Evolutionary conservation across 805 yeast genomes (phyloP).

Genomic region (Metschnikowia continentalis): DNA sequence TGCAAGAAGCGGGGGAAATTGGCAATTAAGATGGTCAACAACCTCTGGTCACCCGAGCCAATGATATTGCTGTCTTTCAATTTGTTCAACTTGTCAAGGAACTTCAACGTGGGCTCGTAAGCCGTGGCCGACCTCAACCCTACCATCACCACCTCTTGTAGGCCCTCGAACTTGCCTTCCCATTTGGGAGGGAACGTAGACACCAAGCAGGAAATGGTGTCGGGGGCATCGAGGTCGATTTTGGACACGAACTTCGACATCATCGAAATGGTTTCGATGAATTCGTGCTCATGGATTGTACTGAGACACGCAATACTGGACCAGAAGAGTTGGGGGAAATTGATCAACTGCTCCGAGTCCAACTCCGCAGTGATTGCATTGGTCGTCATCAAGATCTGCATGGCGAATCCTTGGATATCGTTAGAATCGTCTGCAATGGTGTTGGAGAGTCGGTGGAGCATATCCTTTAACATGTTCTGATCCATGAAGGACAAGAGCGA

Average conservation of each 20-base stretch:
- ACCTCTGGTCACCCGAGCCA: constrained; percentile 64
- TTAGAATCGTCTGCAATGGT: constrained; percentile 85
- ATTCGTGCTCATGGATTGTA: constrained; percentile 90
- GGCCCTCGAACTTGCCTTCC: constrained; percentile 92
- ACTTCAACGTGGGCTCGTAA: constrained; percentile 68
- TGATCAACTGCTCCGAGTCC: constrained; percentile 70
- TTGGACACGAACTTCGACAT: constrained; percentile 79
- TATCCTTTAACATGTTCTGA: constrained; percentile 83
- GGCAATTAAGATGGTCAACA: constrained; percentile 68
- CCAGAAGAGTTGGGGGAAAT: constrained; percentile 95
- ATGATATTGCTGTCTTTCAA: constrained; percentile 72
- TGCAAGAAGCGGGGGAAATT: constrained; percentile 83
- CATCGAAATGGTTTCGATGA: constrained; percentile 79
- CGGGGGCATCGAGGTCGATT: constrained; percentile 80
- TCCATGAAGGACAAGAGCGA: constrained; percentile 78
- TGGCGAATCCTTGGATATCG: constrained; percentile 93
- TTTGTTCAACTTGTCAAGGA: constrained; percentile 66
- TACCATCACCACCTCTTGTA: constrained; percentile 71
- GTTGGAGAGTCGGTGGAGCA: constrained; percentile 88
- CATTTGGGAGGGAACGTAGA: constrained; percentile 90
- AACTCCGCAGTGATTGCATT: constrained; percentile 88
- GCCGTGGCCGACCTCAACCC: constrained; percentile 83
- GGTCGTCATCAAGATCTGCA: constrained; percentile 95
- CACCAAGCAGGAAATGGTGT: constrained; percentile 75
- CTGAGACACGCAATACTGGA: constrained; percentile 86